Conservation (phyloP, 768 basidiomycete species). For the Rhodotorula diobovata region DNA sequence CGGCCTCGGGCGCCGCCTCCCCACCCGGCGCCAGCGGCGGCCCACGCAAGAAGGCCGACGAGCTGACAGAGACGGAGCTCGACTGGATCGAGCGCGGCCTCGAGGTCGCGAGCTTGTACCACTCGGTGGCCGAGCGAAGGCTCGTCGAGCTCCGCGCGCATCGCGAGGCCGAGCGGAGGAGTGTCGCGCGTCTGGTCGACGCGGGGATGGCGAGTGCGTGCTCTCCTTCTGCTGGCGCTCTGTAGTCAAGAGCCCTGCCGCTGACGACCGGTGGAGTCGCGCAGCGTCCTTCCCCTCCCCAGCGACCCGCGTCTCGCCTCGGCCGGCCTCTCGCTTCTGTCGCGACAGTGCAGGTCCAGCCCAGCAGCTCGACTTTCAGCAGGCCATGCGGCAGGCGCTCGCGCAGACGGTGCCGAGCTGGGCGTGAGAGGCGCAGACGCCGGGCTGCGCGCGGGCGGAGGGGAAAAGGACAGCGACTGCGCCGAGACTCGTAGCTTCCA, state of each 20-base stretch:
- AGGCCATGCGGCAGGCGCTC: background rate
- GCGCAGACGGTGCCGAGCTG: background rate
- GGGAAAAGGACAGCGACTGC: too few relatives aligned
- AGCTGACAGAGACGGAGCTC: slow-evolving; percentile 7
- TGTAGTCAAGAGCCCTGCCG: background rate
- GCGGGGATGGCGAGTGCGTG: background rate
- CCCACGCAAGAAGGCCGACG: background rate
- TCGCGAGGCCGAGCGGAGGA: slow-evolving; percentile 1
- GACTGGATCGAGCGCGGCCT: slow-evolving; percentile 25
- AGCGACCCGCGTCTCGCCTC: background rate
- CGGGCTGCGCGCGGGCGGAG: too few relatives aligned
- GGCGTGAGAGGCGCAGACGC: background rate
- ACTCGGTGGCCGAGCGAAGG: background rate
- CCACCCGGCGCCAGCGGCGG: background rate
- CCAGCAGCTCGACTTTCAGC: background rate
- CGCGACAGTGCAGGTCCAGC: too few relatives aligned
- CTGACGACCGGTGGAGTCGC: background rate
- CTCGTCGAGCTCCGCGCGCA: slow-evolving; percentile 2
- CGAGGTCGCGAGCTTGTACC: background rate
- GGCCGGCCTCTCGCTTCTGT: too few relatives aligned
- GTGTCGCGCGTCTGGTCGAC: background rate
- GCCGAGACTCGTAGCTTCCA: too few relatives aligned
- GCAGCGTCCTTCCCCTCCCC: background rate
- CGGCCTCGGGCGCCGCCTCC: background rate
- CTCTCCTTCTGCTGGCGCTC: background rate